phyloP scores from a whole-genome alignment of 768 basidiomycete species.

The Pleurotus eryngii region DNA sequence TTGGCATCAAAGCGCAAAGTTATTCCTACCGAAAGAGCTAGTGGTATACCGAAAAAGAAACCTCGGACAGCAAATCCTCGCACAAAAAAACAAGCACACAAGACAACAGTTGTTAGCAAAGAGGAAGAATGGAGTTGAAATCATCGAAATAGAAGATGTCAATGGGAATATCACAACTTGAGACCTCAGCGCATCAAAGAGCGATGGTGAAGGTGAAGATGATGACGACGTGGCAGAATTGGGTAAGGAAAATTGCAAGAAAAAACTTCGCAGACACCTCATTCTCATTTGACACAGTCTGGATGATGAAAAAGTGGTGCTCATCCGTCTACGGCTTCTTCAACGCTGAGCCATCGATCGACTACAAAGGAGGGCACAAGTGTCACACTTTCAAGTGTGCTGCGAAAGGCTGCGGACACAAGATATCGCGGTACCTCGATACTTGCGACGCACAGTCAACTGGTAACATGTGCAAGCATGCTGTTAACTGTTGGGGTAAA shows the following conservation, averaged over 20 bases:
- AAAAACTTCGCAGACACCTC: background rate
- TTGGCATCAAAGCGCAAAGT: background rate
- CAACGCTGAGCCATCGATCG: slow-evolving; percentile 14
- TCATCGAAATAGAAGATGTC: background rate
- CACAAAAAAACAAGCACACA: background rate
- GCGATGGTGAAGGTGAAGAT: background rate
- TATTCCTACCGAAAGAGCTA: background rate
- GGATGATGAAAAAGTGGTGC: slow-evolving; percentile 20
- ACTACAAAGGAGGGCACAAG: slow-evolving; percentile 12
- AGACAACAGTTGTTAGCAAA: background rate
- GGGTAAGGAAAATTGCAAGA: background rate
- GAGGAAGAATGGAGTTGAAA: background rate
- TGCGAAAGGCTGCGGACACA: slow-evolving; percentile 14
- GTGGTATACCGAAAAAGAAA: background rate
- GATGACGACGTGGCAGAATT: background rate
- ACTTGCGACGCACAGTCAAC: slow-evolving; percentile 22
- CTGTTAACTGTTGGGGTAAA: slow-evolving; percentile 24
- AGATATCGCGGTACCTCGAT: slow-evolving; percentile 18
- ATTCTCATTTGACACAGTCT: slow-evolving; percentile 3
- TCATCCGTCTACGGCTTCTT: slow-evolving; percentile 27
- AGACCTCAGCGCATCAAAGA: background rate
- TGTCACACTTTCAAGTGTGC: slow-evolving; percentile 22
- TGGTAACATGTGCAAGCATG: slow-evolving; percentile 26
- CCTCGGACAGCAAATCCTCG: background rate
- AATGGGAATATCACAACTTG: background rate